Conservation (phyloP, 768 basidiomycete genomes). For the Tylopilus plumbeoviolaceoides region DNA sequence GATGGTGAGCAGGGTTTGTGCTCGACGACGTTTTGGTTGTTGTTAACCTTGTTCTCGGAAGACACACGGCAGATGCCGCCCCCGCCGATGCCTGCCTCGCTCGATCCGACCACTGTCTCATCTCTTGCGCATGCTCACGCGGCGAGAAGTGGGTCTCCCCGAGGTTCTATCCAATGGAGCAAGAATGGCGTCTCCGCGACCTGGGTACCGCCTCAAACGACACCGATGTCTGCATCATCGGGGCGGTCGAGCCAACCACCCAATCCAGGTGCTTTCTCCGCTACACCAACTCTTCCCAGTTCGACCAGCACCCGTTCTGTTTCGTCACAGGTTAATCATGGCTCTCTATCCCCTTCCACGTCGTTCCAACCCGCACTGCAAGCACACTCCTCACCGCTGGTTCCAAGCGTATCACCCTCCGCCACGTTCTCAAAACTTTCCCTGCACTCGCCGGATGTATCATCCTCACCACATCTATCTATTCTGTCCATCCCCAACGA, state of each 20-base stretch:
- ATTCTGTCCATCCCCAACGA: conserved; percentile 9
- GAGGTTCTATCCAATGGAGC: conserved; percentile 11
- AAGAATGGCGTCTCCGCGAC: conserved; percentile 12
- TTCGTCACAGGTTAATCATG: not conserved
- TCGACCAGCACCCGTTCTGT: not conserved
- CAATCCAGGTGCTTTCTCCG: not conserved
- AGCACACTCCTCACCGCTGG: not conserved
- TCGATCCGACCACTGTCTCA: conserved; percentile 38
- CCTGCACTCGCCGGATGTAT: conserved; percentile 34
- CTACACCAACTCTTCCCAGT: not conserved
- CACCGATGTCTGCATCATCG: conserved; percentile 1
- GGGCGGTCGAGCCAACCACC: conserved; percentile 6
- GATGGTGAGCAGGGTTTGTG: conserved; percentile 17
- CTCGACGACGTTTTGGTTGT: not conserved
- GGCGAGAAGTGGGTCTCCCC: conserved; percentile 19
- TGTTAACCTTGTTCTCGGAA: conserved; percentile 14
- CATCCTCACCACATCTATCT: conserved; percentile 9
- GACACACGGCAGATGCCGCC: conserved; percentile 46
- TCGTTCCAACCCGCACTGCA: not conserved
- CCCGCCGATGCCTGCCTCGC: conserved; percentile 44
- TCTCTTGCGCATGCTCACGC: conserved; percentile 24
- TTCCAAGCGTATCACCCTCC: conserved; percentile 39
- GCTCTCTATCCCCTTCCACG: not conserved
- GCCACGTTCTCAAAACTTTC: conserved; percentile 52
- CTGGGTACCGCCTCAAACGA: conserved; percentile 9